Evolutionary conservation across 1,139 yeast genomes (phyloP).

Genomic region (Debaryomyces coudertii): DNA sequence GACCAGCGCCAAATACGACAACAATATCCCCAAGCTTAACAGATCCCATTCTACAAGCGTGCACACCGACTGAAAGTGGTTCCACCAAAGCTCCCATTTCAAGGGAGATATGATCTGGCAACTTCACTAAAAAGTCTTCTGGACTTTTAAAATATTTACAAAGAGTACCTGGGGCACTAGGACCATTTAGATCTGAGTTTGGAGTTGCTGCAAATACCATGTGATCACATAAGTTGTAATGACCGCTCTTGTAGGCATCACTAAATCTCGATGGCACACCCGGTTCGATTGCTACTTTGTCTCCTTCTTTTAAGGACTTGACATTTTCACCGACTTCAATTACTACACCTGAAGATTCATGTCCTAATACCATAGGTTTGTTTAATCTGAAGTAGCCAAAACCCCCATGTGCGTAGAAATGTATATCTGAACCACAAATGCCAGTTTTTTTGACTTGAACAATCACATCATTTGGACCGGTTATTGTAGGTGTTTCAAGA

Average conservation of each 20-base stretch:
- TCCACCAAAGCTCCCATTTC: slow-evolving; percentile 91
- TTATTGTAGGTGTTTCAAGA: slow-evolving; percentile 63
- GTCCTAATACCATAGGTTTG: slow-evolving; percentile 74
- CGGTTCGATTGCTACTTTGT: slow-evolving; percentile 75
- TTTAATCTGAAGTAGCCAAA: slow-evolving; percentile 72
- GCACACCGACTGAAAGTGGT: slow-evolving; percentile 87
- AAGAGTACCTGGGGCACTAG: slow-evolving; percentile 68
- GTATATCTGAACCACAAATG: slow-evolving; percentile 87
- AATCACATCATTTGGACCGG: slow-evolving; percentile 69
- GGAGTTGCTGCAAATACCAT: slow-evolving; percentile 95
- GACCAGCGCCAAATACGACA: slow-evolving; percentile 90
- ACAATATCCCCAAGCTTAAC: slow-evolving; percentile 73
- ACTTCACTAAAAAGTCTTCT: slow-evolving; percentile 80
- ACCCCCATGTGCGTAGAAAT: slow-evolving; percentile 76
- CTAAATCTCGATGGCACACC: slow-evolving; percentile 78
- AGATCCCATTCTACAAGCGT: slow-evolving; percentile 72
- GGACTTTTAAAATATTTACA: slow-evolving; percentile 73
- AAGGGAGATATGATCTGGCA: slow-evolving; percentile 74
- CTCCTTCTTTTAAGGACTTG: slow-evolving; percentile 66
- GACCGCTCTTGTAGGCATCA: slow-evolving; percentile 73
- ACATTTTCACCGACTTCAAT: slow-evolving; percentile 68
- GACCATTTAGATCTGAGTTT: slow-evolving; percentile 37
- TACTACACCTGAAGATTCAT: slow-evolving; percentile 75
- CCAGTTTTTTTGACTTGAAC: slow-evolving; percentile 79
- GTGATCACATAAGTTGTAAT: slow-evolving; percentile 78